phyloP scores from a whole-genome alignment of 495 filamentous ascomycete species.

The Aspergillus egyptiacus region DNA sequence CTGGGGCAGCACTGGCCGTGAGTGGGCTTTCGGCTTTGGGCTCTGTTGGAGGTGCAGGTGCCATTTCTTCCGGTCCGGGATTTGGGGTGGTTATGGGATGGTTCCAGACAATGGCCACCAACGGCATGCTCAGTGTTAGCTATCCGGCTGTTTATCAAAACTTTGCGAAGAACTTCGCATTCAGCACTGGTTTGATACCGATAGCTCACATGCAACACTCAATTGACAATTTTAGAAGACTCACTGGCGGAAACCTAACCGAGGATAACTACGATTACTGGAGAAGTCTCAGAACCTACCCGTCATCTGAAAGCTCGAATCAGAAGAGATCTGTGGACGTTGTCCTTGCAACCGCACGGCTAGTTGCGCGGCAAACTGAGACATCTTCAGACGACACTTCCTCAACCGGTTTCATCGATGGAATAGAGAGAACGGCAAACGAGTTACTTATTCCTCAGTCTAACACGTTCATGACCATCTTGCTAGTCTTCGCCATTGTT shows the following conservation, averaged over 20 bases:
- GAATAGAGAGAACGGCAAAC: conserved; percentile 70
- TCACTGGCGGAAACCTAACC: conserved; percentile 83
- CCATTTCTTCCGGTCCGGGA: conserved; percentile 66
- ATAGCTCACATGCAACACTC: conserved; percentile 73
- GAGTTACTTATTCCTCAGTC: conserved; percentile 75
- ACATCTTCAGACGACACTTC: conserved; percentile 27
- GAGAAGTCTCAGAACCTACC: conserved; percentile 51
- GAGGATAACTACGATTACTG: conserved; percentile 63
- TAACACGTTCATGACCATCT: conserved; percentile 94
- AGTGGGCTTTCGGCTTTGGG: conserved; percentile 66
- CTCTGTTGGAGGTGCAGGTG: conserved; percentile 57
- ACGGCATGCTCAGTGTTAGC: conserved; percentile 88
- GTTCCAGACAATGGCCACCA: conserved; percentile 91
- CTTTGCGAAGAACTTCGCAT: conserved; percentile 89
- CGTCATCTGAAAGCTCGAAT: conserved; percentile 32
- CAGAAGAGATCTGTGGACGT: conserved; percentile 50
- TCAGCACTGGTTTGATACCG: conserved; percentile 77
- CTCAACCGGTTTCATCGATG: conserved; percentile 42
- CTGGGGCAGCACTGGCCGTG: conserved; percentile 74
- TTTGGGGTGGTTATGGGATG: conserved; percentile 83
- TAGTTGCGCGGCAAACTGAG: conserved; percentile 48
- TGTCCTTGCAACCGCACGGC: conserved; percentile 36
- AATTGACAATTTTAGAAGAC: conserved; percentile 77
- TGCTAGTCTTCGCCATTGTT: conserved; percentile 82
- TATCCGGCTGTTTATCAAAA: conserved; percentile 82